Base-by-base conservation (phyloP, 139 green algal species). In the Chlorella sp. region DNA sequence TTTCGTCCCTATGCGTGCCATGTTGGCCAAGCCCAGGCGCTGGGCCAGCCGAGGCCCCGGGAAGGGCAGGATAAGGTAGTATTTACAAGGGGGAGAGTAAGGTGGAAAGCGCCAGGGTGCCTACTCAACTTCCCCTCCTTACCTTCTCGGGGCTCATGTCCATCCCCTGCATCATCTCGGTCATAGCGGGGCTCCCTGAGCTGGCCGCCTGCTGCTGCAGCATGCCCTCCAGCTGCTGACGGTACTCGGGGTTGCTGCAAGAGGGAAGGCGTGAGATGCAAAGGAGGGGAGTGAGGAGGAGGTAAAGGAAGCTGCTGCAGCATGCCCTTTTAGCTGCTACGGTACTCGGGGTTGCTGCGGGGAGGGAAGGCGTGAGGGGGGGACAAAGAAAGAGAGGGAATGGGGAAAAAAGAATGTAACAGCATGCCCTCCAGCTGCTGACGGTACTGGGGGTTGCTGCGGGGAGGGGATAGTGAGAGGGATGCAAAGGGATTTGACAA, bases 391-490 rank as follows among this genome's bases (percentile, higher is more conserved):
- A 9, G 48, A 9, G 48, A 9, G n/a, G n/a, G n/a, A n/a, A n/a
- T n/a, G n/a, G n/a, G n/a, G n/a, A n/a, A n/a, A n/a, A n/a, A n/a
- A n/a, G n/a, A n/a, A n/a, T n/a, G n/a, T n/a, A n/a, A n/a, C 71
- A 89, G 85, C 85, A 89, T 89, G 42, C 42, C 48, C 71, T 89
- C 85, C 85, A 89, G 85, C 85, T 89, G 85, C 42, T 39, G 19
- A 0, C 92, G 89, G 64, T 92, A 91, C 87, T 97, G 94, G 1
- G 95, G 95, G 90, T 96, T 97, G 71, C 71, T 88, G 84, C 84
- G 36, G n/a, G 5, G 32, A 36, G 36, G 4, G 64, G 64, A 2
- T 32, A 28, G 64, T 71, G 21, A 71, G 64, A 9, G 24, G 19
- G 64, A 71, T 5, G 64, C 11, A 32, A 9, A 57, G 7, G 48